Percentiles rank a stretch among this genome's conserved stretches.
These are phyloP conservation scores for Emericellopsis atlantica DNA, from an alignment of 2,329 filamentous ascomycete genomes.

Conservation along the genomic window DNA sequence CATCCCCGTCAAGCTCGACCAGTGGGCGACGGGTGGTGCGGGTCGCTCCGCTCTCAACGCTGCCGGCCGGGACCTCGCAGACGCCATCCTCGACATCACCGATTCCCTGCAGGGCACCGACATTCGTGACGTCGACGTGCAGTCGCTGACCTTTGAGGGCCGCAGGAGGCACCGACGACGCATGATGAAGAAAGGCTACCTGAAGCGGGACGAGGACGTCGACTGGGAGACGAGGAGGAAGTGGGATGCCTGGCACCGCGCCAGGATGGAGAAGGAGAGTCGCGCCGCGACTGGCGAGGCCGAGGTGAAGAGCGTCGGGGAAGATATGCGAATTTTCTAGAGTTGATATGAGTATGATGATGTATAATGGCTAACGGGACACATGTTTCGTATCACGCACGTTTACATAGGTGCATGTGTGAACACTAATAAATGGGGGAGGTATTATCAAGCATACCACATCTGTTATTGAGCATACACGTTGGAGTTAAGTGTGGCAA, in stretches of 20 bases:
- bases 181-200: slow-evolving; percentile 31
- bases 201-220: slow-evolving; percentile 13
- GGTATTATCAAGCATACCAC: too few relatives aligned
- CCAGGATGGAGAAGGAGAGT: too few relatives aligned
- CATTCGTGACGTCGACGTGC: slow-evolving; percentile 28
- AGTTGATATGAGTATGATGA: too few relatives aligned
- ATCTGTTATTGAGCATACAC: too few relatives aligned
- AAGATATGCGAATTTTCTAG: slow-evolving; percentile 11
- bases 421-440: too few relatives aligned
- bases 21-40: slow-evolving; percentile 42
- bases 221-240: slow-evolving; percentile 26
- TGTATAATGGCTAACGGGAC: too few relatives aligned
- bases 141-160: slow-evolving; percentile 29
- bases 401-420: too few relatives aligned
- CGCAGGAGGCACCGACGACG: slow-evolving; percentile 36
- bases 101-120: slow-evolving; percentile 32
- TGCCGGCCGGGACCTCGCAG: slow-evolving; percentile 28
- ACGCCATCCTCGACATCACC: slow-evolving; percentile 32
- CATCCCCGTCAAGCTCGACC: slow-evolving; percentile 48
- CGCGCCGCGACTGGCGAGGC: slow-evolving; percentile 10
- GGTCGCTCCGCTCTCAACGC: slow-evolving; percentile 26
- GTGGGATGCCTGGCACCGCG: slow-evolving; percentile 30
- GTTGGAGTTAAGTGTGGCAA: too few relatives aligned
- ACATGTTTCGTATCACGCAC: too few relatives aligned
- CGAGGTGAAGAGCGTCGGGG: slow-evolving; percentile 16